phyloP scores from a whole-genome alignment of 2,329 filamentous ascomycete species.

The Aspergillus oerlinghausenensis region DNA sequence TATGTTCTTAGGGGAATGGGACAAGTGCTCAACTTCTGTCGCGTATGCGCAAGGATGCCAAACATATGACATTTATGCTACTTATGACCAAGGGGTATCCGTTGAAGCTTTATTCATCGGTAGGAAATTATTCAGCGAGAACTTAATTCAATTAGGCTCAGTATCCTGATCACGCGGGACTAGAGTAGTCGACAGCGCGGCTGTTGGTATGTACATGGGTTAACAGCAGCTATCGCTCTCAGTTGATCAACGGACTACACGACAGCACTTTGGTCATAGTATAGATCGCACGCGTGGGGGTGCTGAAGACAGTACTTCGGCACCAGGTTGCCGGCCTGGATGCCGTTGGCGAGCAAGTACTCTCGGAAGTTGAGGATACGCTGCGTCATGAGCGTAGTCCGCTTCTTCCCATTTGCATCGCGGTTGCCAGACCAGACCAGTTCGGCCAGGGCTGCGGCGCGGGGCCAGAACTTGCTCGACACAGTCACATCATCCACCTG shows the following conservation, averaged over 20 bases:
- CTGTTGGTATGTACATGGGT: background rate
- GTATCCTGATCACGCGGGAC: background rate
- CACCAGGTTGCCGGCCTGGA: slow-evolving; percentile 48
- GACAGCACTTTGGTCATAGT: slow-evolving; percentile 46
- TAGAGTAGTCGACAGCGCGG: background rate
- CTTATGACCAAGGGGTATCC: background rate
- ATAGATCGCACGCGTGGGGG: slow-evolving; percentile 55
- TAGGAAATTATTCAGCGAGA: background rate
- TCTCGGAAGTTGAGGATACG: slow-evolving; percentile 57
- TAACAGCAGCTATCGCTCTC: background rate
- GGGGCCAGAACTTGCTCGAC: slow-evolving; percentile 52
- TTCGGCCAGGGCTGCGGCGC: slow-evolving; percentile 53
- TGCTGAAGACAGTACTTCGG: slow-evolving; percentile 57
- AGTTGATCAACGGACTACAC: slow-evolving; percentile 3
- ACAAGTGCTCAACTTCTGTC: background rate
- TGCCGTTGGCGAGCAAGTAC: slow-evolving; percentile 53
- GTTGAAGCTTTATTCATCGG: background rate
- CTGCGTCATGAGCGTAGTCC: slow-evolving; percentile 51
- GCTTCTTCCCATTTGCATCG: slow-evolving; percentile 46
- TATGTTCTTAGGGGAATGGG: background rate
- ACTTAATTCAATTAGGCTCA: background rate
- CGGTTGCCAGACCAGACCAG: slow-evolving; percentile 54
- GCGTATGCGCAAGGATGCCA: background rate
- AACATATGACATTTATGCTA: background rate
- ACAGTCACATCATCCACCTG: slow-evolving; percentile 52